Conservation (phyloP, 2,329 filamentous ascomycete genomes). For the Fusarium xylarioides region DNA sequence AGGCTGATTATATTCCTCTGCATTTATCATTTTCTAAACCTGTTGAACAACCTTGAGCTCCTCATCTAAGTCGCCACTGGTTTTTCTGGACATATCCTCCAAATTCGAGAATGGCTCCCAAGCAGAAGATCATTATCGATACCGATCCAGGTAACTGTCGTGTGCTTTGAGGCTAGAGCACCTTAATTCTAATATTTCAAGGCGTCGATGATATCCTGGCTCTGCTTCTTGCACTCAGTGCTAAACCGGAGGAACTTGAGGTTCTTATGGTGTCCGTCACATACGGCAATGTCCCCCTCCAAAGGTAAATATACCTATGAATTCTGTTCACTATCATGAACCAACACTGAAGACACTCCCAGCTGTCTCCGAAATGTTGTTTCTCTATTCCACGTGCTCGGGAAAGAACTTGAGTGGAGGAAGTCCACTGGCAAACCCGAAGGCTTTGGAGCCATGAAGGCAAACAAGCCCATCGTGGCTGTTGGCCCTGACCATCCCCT, state of each 20-base stretch:
- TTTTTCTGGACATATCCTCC: neutral
- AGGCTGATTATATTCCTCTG: neutral
- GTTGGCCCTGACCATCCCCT: conserved; percentile 87
- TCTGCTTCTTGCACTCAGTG: conserved; percentile 84
- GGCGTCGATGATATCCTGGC: conserved; percentile 93
- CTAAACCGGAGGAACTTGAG: conserved; percentile 84
- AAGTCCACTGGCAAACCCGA: conserved; percentile 70
- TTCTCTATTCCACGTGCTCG: conserved; percentile 89
- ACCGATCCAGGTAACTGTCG: conserved; percentile 79
- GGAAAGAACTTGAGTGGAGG: conserved; percentile 88
- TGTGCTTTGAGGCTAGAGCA: too few species aligned
- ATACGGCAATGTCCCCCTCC: conserved; percentile 90
- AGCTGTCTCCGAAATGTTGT: conserved; percentile 90
- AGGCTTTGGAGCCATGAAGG: conserved; percentile 77
- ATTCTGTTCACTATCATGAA: neutral
- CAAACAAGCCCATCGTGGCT: conserved; percentile 82
- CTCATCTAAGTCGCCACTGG: neutral
- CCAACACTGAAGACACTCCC: neutral
- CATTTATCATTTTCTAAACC: neutral
- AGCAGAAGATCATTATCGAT: conserved; percentile 89
- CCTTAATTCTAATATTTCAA: conserved; percentile 19
- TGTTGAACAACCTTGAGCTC: neutral
- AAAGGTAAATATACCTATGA: conserved; percentile 64
- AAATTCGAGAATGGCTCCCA: conserved; percentile 62
- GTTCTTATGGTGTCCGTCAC: conserved; percentile 87